These are phyloP conservation scores for Didymella keratinophila DNA, from an alignment of 2,329 filamentous ascomycete species.

Conservation along the genomic window DNA sequence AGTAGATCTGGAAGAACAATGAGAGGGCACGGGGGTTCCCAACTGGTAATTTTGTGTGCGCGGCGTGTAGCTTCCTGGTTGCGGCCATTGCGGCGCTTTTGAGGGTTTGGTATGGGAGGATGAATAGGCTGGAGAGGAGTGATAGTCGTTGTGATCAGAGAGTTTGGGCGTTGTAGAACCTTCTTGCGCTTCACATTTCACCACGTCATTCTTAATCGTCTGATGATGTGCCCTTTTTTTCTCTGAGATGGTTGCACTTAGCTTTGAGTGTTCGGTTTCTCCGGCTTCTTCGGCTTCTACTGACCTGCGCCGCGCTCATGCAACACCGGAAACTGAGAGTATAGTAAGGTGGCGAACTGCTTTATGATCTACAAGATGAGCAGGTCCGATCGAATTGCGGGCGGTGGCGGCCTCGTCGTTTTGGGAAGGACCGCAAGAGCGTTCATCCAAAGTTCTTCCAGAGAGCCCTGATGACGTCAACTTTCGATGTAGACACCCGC, in stretches of 20 bases:
- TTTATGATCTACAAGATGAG: neutral
- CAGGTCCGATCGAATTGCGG: neutral
- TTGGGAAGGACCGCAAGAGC: neutral
- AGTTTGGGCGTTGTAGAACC: slow-evolving; percentile 25
- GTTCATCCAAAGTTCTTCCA: neutral
- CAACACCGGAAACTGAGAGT: neutral
- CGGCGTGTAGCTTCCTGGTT: slow-evolving; percentile 48
- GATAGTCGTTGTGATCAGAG: slow-evolving; percentile 35
- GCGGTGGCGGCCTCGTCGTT: neutral
- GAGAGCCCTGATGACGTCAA: neutral
- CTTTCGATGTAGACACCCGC: neutral
- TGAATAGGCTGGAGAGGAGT: slow-evolving; percentile 30
- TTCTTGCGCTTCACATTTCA: neutral
- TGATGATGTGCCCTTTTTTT: neutral
- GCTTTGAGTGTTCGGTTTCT: neutral
- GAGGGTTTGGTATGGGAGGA: slow-evolving; percentile 39
- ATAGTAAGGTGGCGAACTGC: neutral
- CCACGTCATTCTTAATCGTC: neutral
- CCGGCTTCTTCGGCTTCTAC: neutral
- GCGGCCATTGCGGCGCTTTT: slow-evolving; percentile 34
- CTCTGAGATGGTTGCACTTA: neutral
- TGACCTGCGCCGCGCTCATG: neutral
- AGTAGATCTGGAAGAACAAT: slow-evolving; percentile 52
- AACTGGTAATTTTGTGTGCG: slow-evolving; percentile 53
- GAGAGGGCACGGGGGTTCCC: slow-evolving; percentile 47